Conservation (phyloP, 441 rosid genomes). For the Adansonia grandidieri region DNA sequence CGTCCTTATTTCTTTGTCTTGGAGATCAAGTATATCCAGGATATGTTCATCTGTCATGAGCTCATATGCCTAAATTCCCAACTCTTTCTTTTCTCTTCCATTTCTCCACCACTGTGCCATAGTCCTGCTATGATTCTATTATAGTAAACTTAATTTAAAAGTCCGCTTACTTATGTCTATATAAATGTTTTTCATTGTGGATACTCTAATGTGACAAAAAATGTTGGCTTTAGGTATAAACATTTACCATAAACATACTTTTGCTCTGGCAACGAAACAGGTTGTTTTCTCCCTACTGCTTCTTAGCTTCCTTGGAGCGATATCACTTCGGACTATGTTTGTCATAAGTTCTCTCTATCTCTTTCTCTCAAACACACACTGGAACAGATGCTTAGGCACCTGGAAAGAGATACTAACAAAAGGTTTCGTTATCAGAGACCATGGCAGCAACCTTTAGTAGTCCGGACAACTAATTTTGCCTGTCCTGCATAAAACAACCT, state of each 20-base stretch:
- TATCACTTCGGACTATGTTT: constrained; percentile 61
- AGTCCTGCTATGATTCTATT: not conserved
- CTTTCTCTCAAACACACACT: constrained; percentile 3
- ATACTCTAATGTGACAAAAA: not conserved
- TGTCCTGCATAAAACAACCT: not conserved
- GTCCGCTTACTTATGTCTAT: not conserved
- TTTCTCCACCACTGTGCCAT: not conserved
- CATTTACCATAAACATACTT: not conserved
- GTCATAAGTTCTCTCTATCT: constrained; percentile 55
- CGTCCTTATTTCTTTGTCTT: not conserved
- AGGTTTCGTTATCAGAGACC: not conserved
- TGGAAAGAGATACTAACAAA: not conserved
- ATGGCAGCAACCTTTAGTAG: not conserved
- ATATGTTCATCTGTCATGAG: constrained; percentile 4
- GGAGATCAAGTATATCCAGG: constrained; percentile 1
- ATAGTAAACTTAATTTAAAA: not conserved
- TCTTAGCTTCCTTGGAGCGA: constrained; percentile 65
- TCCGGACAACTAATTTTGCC: not conserved
- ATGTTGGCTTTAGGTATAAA: not conserved
- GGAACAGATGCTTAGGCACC: constrained; percentile 5
- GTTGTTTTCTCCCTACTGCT: constrained; percentile 54
- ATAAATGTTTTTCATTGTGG: not conserved
- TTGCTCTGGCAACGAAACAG: constrained; percentile 46
- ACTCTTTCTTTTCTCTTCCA: not conserved
- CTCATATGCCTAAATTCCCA: not conserved